phyloP scores from a whole-genome alignment of 495 filamentous ascomycete species.

The Penicillium egyptiacum region DNA sequence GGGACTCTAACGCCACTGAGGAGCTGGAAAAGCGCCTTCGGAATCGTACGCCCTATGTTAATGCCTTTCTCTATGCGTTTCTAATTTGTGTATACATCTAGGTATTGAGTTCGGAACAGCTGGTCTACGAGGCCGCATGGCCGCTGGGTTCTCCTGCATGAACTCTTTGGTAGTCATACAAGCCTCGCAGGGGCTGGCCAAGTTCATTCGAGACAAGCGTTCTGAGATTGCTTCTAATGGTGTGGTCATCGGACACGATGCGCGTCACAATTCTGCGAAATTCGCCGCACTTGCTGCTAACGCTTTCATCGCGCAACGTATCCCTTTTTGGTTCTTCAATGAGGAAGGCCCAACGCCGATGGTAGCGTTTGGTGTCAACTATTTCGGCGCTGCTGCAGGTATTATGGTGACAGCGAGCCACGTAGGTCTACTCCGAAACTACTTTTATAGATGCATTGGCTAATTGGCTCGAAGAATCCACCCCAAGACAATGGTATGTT shows the following conservation, averaged over 20 bases:
- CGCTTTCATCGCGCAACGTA: constrained; percentile 60
- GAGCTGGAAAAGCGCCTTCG: constrained; percentile 60
- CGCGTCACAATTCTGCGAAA: constrained; percentile 63
- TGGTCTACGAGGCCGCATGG: constrained; percentile 67
- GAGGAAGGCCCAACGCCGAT: constrained; percentile 60
- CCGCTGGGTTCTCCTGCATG: constrained; percentile 69
- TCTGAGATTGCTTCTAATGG: constrained; percentile 42
- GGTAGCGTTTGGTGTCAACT: constrained; percentile 64
- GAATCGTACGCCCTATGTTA: constrained; percentile 41
- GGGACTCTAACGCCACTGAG: constrained; percentile 43
- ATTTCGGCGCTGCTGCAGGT: constrained; percentile 59
- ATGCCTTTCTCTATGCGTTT: not conserved
- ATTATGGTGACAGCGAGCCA: constrained; percentile 75
- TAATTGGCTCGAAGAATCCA: constrained; percentile 52
- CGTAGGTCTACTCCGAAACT: constrained; percentile 29
- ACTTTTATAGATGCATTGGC: constrained; percentile 13
- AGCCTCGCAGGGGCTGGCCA: constrained; percentile 69
- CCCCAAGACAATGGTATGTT: constrained; percentile 61
- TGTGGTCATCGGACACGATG: constrained; percentile 68
- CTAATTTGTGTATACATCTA: constrained; percentile 21
- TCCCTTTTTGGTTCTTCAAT: constrained; percentile 63
- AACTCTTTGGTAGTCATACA: constrained; percentile 71
- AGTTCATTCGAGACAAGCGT: constrained; percentile 52
- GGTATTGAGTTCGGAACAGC: constrained; percentile 71
- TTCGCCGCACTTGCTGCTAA: constrained; percentile 65